Evolutionary conservation across 306 rosid genomes (phyloP).

Genomic region (Nissolia schottii): DNA sequence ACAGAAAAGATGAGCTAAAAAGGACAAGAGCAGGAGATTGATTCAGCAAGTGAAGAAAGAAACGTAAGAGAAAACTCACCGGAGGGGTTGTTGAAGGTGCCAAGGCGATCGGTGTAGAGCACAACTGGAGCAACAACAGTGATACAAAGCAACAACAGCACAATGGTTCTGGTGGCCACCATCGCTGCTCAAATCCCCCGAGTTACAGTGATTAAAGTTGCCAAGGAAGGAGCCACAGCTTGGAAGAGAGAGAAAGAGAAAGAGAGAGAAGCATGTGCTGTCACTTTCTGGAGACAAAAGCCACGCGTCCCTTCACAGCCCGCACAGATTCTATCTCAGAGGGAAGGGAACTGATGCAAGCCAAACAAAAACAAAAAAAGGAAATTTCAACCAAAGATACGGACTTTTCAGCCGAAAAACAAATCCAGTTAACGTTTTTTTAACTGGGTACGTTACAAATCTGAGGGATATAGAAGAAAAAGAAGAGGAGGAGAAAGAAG

Average conservation of each 20-base stretch:
- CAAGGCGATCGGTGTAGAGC: conserved; percentile 70
- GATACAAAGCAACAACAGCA: conserved; percentile 49
- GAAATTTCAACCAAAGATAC: not conserved
- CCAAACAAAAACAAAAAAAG: not conserved
- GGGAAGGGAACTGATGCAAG: not conserved
- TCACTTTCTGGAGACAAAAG: conserved; percentile 2
- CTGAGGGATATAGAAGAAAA: not conserved
- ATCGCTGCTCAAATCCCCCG: conserved; percentile 16
- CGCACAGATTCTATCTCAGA: not conserved
- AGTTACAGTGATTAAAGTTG: not conserved
- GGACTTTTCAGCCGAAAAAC: not conserved
- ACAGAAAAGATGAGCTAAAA: not conserved
- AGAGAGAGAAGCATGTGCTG: not conserved
- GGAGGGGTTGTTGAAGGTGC: conserved; percentile 39
- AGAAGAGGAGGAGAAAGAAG: not conserved
- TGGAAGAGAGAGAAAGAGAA: not conserved
- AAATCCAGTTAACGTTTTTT: not conserved
- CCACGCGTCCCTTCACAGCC: not conserved
- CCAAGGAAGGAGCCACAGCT: conserved; percentile 9
- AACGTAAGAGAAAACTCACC: conserved; percentile 35
- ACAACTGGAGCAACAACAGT: conserved; percentile 80
- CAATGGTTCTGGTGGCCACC: conserved; percentile 55
- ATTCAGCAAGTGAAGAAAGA: not conserved
- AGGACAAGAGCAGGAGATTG: not conserved
- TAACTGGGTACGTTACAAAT: not conserved